A percentile compares a stretch with the other conserved stretches of the same genome.
Conservation (phyloP, 805 yeast species). For the Lipomyces kockii region DNA sequence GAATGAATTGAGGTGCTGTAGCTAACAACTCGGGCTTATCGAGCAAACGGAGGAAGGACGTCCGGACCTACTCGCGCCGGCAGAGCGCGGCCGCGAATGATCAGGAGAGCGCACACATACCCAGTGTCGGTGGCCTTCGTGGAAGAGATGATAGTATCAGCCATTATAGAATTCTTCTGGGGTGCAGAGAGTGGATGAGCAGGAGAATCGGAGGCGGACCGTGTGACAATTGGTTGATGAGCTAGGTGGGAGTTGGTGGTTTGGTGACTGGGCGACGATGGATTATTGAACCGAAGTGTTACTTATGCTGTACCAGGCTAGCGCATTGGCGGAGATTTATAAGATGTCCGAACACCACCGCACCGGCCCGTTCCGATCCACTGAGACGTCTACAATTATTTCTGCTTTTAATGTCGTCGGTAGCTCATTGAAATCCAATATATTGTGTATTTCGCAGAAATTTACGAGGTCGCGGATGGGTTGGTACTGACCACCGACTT, state of each 20-base stretch:
- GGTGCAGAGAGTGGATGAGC: slow-evolving; percentile 6
- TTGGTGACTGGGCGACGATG: background rate
- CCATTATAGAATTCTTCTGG: slow-evolving; percentile 19
- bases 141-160: slow-evolving; percentile 33
- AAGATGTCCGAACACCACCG: background rate
- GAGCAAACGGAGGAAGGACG: slow-evolving; percentile 8
- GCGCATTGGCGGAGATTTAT: slow-evolving; percentile 5
- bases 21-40: background rate
- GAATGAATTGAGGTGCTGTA: background rate
- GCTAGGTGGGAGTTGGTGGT: slow-evolving; percentile 14
- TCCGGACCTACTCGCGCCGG: background rate
- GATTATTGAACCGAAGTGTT: background rate
- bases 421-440: background rate
- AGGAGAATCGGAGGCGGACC: slow-evolving; percentile 4
- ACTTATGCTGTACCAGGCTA: background rate
- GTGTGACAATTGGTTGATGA: background rate
- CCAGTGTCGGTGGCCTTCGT: slow-evolving; percentile 14
- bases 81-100: background rate
- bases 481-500: no score
- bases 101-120: slow-evolving; percentile 14
- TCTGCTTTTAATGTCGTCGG: background rate
- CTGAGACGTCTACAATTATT: background rate
- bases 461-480: background rate
- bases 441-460: background rate
- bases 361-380: background rate